Evolutionary conservation across 2,329 filamentous ascomycete genomes (phyloP), one percentile per base, ranked within the genome.

Genomic region (Fusarium azukiicola): DNA sequence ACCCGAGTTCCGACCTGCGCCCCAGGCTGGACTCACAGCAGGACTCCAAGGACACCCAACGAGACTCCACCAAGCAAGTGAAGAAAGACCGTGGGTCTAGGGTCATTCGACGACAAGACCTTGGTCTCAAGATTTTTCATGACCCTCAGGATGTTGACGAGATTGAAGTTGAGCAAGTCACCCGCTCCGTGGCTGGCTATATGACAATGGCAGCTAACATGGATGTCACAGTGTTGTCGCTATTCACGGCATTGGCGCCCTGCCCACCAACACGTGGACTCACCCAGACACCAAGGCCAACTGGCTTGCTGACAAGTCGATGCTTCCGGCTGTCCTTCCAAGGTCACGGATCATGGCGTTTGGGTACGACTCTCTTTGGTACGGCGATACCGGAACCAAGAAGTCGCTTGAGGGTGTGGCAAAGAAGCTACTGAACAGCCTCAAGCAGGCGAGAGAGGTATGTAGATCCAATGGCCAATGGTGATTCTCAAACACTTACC

Each of bases 351-450:
- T 78, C n/a, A 73, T 78, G 71, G 50, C 47, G 13, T 78, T 73
- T 46, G 42, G 47, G 21, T 77, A 77, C 21, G 54, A 77, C 42
- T 77, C 75, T 16, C 44, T 71, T 21, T 77, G 75, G 75, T 61
- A 69, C 50, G 75, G 75, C n/a, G 47, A 73, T 4, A 23, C 68
- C 21, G 70, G 72, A 32, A 58, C 63, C 13, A 73, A 68, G 27
- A 49, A 67, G 58, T 58, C 69, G 4, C 52, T 77, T 1, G 67
- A 69, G 13, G 46, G 46, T 40, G 49, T 75, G 3, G 75, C 75
- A 17, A 66, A 13, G 8, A 63, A 52, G 19, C 49, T 77, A 4
- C 49, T 77, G 6, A 56, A 56, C 19, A 8, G 17, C 12, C 52
- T 56, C 23, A 38, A 32, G 52, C 10, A 36, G 52, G 27, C 17